A percentile compares a stretch with the other conserved stretches of the same genome.
These are phyloP conservation scores for Intubia oerlemansii DNA, from an alignment of 2,329 filamentous ascomycete species.

Conservation along the genomic window DNA sequence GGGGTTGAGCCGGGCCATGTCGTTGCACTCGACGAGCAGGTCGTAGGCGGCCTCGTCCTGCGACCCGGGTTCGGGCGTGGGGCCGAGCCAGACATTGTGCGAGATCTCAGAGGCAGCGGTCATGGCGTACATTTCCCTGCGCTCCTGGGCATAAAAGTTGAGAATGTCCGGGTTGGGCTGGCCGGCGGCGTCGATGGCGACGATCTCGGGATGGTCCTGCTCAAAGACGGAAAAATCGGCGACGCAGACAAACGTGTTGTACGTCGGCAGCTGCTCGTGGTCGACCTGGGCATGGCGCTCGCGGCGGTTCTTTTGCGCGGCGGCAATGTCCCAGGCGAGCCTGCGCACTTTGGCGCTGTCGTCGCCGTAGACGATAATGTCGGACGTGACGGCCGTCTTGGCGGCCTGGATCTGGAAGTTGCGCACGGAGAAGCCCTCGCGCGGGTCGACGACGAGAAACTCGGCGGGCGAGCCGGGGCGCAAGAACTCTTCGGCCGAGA, in stretches of 20 bases:
- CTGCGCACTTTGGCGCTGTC: constrained; percentile 38
- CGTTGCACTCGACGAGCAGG: constrained; percentile 72
- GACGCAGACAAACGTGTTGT: constrained; percentile 65
- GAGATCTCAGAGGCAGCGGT: constrained; percentile 75
- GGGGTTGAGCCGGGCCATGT: constrained; percentile 57
- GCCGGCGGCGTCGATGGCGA: constrained; percentile 55
- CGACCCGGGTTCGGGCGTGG: constrained; percentile 51
- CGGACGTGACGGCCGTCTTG: constrained; percentile 71
- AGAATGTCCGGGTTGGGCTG: constrained; percentile 54
- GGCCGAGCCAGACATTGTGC: constrained; percentile 75
- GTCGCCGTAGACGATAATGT: constrained; percentile 82
- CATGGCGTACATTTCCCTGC: constrained; percentile 85
- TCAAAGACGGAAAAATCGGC: constrained; percentile 54
- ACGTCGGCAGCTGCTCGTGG: constrained; percentile 35
- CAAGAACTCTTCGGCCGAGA: constrained; percentile 64
- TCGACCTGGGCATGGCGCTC: constrained; percentile 33
- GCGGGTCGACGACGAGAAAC: constrained; percentile 71
- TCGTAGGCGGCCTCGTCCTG: constrained; percentile 48
- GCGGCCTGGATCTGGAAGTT: constrained; percentile 94
- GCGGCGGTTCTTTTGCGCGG: constrained; percentile 58
- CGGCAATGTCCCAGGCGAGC: constrained; percentile 46
- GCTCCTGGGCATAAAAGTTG: constrained; percentile 79
- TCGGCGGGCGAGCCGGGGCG: constrained; percentile 25
- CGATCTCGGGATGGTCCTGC: constrained; percentile 41
- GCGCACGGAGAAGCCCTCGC: constrained; percentile 79